These are phyloP conservation scores for Fusarium ramigenum DNA, from an alignment of 2,329 filamentous ascomycete genomes.

Conservation along the genomic window DNA sequence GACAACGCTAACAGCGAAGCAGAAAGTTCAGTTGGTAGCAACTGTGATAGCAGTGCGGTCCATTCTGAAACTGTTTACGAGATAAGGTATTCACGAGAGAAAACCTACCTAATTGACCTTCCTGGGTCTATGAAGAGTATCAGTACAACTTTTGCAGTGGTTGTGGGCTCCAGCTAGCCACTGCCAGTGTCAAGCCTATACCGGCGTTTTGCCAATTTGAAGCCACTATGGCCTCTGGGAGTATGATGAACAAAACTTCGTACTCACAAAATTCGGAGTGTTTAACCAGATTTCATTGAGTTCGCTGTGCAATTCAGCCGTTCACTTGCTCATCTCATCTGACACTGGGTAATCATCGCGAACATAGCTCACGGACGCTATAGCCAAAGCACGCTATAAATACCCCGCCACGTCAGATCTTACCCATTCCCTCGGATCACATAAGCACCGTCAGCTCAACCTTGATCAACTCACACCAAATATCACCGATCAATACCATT, in stretches of 20 bases:
- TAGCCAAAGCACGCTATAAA: not conserved
- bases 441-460: not conserved
- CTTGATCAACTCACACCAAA: not conserved
- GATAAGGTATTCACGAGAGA: too few species aligned
- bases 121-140: too few species aligned
- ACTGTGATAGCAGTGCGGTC: too few species aligned
- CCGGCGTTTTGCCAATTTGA: too few species aligned
- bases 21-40: too few species aligned
- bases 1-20: too few species aligned
- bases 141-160: too few species aligned
- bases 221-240: too few species aligned
- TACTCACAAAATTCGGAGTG: not conserved
- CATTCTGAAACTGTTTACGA: too few species aligned
- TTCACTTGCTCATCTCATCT: not conserved
- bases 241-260: not conserved
- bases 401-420: conserved; percentile 1
- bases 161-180: too few species aligned
- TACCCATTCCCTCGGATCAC: not conserved
- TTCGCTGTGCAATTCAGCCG: not conserved
- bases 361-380: not conserved
- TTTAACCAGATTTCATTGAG: not conserved
- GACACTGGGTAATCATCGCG: not conserved
- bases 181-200: too few species aligned
- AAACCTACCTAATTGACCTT: not conserved
- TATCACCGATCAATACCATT: not conserved